A percentile compares a stretch with the other conserved stretches of the same genome.
These are phyloP conservation scores for Dioscorea cayenensis DNA, from an alignment of 116 monocot genomes.

Conservation along the genomic window DNA sequence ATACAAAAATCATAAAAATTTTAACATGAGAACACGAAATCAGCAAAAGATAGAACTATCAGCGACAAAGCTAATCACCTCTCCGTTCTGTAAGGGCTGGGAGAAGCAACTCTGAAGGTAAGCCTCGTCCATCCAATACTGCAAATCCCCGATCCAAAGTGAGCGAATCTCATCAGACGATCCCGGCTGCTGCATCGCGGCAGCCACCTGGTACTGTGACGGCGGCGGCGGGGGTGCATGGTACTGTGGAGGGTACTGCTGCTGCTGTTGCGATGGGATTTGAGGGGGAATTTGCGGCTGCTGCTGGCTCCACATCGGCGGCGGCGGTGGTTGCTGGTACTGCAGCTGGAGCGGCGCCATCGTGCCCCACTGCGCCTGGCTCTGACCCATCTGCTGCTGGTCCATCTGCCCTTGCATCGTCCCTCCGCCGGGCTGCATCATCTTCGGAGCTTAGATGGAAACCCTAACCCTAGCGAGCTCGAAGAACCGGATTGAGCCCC, in stretches of 20 bases:
- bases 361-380: constrained; percentile 29
- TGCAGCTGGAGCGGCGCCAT: constrained; percentile 24
- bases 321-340: constrained; percentile 19
- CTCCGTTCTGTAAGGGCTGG: constrained; percentile 31
- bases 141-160: constrained; percentile 75
- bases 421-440: constrained; percentile 39
- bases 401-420: constrained; percentile 18
- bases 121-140: constrained; percentile 74
- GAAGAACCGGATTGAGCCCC: not conserved
- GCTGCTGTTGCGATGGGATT: constrained; percentile 15
- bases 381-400: constrained; percentile 30
- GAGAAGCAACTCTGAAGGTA: constrained; percentile 52
- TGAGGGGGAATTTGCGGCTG: not conserved
- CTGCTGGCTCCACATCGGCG: constrained; percentile 8
- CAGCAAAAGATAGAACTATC: not conserved
- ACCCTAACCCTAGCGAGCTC: constrained; percentile 9
- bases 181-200: not conserved
- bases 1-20: not conserved
- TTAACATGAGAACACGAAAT: not conserved
- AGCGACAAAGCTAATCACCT: constrained; percentile 24
- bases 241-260: constrained; percentile 19
- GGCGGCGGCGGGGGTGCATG: constrained; percentile 3
- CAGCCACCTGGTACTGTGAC: constrained; percentile 2
- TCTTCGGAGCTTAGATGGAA: not conserved
- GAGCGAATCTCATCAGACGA: constrained; percentile 48